Evolutionary conservation across 2,329 filamentous ascomycete genomes (phyloP).

Genomic region (Esteya vermicola): DNA sequence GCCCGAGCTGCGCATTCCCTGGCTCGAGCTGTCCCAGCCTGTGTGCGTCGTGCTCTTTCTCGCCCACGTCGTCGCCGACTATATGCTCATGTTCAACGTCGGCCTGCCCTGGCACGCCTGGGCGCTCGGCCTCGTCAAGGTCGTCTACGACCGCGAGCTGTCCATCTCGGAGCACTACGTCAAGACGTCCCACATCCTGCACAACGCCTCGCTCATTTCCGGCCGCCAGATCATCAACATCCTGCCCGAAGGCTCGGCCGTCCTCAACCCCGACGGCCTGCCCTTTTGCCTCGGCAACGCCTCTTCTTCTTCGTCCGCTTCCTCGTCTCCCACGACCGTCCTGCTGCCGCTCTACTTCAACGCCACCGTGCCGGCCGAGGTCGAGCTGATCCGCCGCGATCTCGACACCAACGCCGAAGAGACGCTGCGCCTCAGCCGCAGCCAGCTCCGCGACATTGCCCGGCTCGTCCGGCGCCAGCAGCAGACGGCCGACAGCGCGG

Average conservation of each 20-base stretch:
- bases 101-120: constrained; percentile 59
- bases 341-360: constrained; percentile 78
- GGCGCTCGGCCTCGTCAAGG: constrained; percentile 58
- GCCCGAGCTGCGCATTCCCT: constrained; percentile 81
- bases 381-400: constrained; percentile 80
- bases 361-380: constrained; percentile 73
- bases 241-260: constrained; percentile 82
- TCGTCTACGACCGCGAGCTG: constrained; percentile 84
- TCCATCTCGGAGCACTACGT: constrained; percentile 89
- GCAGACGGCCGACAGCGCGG: constrained; percentile 1
- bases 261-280: constrained; percentile 68
- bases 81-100: constrained; percentile 86
- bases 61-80: constrained; percentile 58
- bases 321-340: constrained; percentile 19
- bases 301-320: constrained; percentile 39
- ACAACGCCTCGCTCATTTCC: constrained; percentile 86
- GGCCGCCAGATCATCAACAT: constrained; percentile 98
- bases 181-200: constrained; percentile 72
- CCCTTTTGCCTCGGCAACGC: constrained; percentile 66
- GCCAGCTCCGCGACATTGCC: constrained; percentile 61
- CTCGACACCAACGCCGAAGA: constrained; percentile 65
- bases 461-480: constrained; percentile 52
- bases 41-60: constrained; percentile 59
- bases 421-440: constrained; percentile 58
- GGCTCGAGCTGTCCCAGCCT: constrained; percentile 79